Evolutionary conservation across 2,329 filamentous ascomycete species (phyloP), one percentile per base, ranked within the genome.

Genomic region (Aspergillus bombycis): DNA sequence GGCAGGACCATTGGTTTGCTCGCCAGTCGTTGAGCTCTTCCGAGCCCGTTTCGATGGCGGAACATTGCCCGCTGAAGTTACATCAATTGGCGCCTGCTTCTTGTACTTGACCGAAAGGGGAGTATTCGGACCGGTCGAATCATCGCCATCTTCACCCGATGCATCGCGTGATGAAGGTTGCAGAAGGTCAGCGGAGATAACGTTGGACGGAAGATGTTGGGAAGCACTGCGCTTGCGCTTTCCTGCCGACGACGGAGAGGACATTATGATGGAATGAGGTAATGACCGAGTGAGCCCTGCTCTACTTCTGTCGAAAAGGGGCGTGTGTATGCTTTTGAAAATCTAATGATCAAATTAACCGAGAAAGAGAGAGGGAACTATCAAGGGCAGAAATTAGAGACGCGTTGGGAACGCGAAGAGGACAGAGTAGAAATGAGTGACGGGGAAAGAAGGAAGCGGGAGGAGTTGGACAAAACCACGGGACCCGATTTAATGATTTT

Each of bases 81-180:
- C 57, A 45, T 81, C 78, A 54, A 77, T 71, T 61, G 81, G 75
- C 62, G 83, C 81, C 48, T 83, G 79, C 77, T 89, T 89, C 75
- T 86, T 86, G 76, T 87, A 86, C 70, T 86, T 87, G 61, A 70
- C 65, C 28, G 68, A 66, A 11, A 70, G 52, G 2, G 70, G 64
- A 54, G 67, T 68, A 34, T 64, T 77, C 45, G 83, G 80, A 41
- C 83, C 85, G 58, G 91, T 86, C 19, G 89, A 89, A 69, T 92
- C 91, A 72, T 91, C 89, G 72, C 87, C 89, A 75, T 94, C 92
- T 80, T 96, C 92, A 68, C 85, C 91, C 19, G 92, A 94, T 65
- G 91, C 91, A 81, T 96, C 92, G 75, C 91, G 88, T 41, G 92
- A 94, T 21, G 91, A 93, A 41, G 91, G 85, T 76, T 89, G 87